These are phyloP conservation scores for Tribonema minus DNA, from an alignment of 108 stramenopile species.

Conservation along the genomic window DNA sequence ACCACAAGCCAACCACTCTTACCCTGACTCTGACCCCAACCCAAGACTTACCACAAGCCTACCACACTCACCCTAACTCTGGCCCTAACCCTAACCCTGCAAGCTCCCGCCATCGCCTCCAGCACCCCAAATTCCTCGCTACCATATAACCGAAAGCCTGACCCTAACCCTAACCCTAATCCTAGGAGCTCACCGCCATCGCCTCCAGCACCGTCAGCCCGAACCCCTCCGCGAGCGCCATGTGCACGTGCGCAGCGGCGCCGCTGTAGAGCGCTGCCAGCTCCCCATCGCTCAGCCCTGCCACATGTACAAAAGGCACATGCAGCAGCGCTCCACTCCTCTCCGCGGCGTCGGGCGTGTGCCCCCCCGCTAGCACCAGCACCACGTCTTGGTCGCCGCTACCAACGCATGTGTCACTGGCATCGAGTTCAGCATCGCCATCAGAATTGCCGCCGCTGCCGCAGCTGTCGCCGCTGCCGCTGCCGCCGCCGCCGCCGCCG, in stretches of 20 bases:
- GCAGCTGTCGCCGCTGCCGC: neutral
- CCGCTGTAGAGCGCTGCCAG: conserved; percentile 27
- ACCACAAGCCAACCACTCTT: too few species aligned
- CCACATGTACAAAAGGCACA: neutral
- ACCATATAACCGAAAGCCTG: too few species aligned
- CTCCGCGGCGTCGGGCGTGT: neutral
- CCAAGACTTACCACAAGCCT: too few species aligned
- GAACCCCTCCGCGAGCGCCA: conserved; percentile 44
- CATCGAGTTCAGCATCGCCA: too few species aligned
- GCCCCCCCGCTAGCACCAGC: neutral
- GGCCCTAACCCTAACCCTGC: too few species aligned
- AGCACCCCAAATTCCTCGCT: too few species aligned
- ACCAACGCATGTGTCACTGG: neutral
- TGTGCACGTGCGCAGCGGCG: conserved; percentile 32
- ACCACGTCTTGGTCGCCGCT: neutral
- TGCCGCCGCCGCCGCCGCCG: neutral
- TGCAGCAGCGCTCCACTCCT: neutral
- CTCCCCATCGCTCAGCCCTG: neutral
- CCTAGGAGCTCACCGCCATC: too few species aligned
- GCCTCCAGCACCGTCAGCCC: conserved; percentile 47
- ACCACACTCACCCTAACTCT: too few species aligned
- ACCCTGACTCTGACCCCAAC: too few species aligned
- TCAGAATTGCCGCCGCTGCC: too few species aligned
- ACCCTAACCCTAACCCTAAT: too few species aligned
- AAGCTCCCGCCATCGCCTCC: too few species aligned